phyloP scores from a whole-genome alignment of 305 asterid species.

The Solanum chacoense region DNA sequence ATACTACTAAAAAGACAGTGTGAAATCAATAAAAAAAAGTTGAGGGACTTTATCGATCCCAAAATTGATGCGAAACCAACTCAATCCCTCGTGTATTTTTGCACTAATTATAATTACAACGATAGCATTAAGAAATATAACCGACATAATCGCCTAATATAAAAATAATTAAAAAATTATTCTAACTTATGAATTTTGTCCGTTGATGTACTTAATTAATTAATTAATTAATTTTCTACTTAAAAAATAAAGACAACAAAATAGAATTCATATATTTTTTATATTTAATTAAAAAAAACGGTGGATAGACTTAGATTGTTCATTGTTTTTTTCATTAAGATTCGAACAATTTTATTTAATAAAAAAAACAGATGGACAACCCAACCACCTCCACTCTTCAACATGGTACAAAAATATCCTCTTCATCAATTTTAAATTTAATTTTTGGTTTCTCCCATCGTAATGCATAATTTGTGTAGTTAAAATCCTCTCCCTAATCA shows the following conservation, averaged over 20 bases:
- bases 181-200: not conserved
- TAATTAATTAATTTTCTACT: not conserved
- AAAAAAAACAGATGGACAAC: not conserved
- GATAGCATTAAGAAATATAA: not conserved
- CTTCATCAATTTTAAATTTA: not conserved
- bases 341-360: not conserved
- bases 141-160: not conserved
- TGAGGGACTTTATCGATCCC: not conserved
- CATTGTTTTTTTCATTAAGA: not conserved
- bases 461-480: not conserved
- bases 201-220: too few relatives aligned
- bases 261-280: not conserved
- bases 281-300: not conserved
- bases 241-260: not conserved
- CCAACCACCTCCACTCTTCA: not conserved
- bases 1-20: not conserved
- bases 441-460: not conserved
- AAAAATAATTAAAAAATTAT: too few relatives aligned
- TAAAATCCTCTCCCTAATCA: not conserved
- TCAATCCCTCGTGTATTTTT: not conserved
- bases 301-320: not conserved
- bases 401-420: not conserved
- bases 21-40: not conserved
- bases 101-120: not conserved
- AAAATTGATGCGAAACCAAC: not conserved